Evolutionary conservation across 2,329 filamentous ascomycete genomes (phyloP).

Genomic region (Penicillium brasilianum): DNA sequence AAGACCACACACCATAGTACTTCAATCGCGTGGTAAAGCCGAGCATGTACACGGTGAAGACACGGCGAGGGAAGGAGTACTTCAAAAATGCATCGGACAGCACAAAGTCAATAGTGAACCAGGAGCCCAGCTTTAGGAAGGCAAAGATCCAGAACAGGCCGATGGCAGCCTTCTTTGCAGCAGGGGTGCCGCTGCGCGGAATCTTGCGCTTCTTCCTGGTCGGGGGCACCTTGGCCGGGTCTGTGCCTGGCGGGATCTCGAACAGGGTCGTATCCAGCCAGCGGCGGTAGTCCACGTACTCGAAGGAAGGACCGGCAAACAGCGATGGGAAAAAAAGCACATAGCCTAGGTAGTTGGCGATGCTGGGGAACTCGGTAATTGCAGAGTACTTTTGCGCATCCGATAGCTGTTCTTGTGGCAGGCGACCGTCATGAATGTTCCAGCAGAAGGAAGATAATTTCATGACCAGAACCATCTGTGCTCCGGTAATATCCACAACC

Average conservation of each 20-base stretch:
- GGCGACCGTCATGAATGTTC: slow-evolving; percentile 92
- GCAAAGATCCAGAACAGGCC: slow-evolving; percentile 80
- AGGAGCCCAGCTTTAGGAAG: slow-evolving; percentile 73
- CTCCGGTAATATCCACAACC: slow-evolving; percentile 83
- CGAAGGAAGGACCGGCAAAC: slow-evolving; percentile 88
- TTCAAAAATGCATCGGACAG: slow-evolving; percentile 69
- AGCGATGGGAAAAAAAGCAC: slow-evolving; percentile 94
- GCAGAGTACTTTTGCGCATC: slow-evolving; percentile 84
- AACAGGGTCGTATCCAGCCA: slow-evolving; percentile 98
- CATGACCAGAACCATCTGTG: slow-evolving; percentile 98
- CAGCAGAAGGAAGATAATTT: slow-evolving; percentile 96
- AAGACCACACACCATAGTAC: slow-evolving; percentile 94
- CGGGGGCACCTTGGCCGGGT: slow-evolving; percentile 81
- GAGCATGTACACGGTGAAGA: slow-evolving; percentile 83
- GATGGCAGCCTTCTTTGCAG: slow-evolving; percentile 72
- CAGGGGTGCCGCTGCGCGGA: slow-evolving; percentile 85
- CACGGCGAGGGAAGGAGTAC: slow-evolving; percentile 71
- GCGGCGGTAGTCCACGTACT: slow-evolving; percentile 87
- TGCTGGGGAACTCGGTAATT: slow-evolving; percentile 71
- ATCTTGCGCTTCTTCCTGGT: slow-evolving; percentile 91
- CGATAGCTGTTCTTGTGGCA: slow-evolving; percentile 78
- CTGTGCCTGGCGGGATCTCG: slow-evolving; percentile 77
- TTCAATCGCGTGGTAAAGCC: slow-evolving; percentile 82
- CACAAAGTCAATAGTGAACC: slow-evolving; percentile 68
- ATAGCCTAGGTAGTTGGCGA: slow-evolving; percentile 86